Conservation (phyloP, 345 rosid genomes). For the Diplotaxis tenuifolia region DNA sequence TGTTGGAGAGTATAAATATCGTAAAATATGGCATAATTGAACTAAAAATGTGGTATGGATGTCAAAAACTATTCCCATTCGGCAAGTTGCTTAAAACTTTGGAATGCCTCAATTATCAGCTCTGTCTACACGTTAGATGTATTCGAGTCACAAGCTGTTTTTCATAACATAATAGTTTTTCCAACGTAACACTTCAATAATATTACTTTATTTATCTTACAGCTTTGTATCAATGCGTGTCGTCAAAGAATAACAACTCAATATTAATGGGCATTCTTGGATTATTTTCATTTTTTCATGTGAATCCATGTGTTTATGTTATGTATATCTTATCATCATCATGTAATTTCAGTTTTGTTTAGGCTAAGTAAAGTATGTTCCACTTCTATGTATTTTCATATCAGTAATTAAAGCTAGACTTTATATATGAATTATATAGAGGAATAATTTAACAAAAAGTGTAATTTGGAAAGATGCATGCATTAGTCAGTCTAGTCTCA, state of each 20-base stretch:
- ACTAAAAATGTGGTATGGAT: slow-evolving; percentile 10
- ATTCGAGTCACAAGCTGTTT: slow-evolving; percentile 30
- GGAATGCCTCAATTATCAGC: slow-evolving; percentile 28
- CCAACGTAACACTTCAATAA: not conserved
- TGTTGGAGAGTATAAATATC: slow-evolving; percentile 7
- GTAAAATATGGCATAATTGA: not conserved
- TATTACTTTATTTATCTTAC: slow-evolving; percentile 28
- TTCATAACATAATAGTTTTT: slow-evolving; percentile 5
- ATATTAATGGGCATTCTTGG: slow-evolving; percentile 22
- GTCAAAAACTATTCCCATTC: slow-evolving; percentile 29
- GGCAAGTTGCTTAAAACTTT: slow-evolving; percentile 27
- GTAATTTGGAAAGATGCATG: slow-evolving; percentile 25
- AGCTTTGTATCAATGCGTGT: slow-evolving; percentile 32
- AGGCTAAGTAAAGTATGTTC: slow-evolving; percentile 27
- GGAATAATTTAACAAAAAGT: slow-evolving; percentile 13
- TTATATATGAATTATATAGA: not conserved
- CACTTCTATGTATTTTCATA: slow-evolving; percentile 25
- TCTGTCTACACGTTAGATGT: slow-evolving; percentile 28
- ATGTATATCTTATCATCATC: not conserved
- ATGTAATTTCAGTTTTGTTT: slow-evolving; percentile 14
- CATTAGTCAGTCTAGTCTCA: slow-evolving; percentile 25
- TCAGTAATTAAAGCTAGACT: slow-evolving; percentile 20
- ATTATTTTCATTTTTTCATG: slow-evolving; percentile 11
- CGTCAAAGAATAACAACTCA: slow-evolving; percentile 26
- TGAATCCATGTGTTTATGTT: slow-evolving; percentile 14